phyloP scores from a whole-genome alignment of 306 rosid genomes.

The Quercus dentata region DNA sequence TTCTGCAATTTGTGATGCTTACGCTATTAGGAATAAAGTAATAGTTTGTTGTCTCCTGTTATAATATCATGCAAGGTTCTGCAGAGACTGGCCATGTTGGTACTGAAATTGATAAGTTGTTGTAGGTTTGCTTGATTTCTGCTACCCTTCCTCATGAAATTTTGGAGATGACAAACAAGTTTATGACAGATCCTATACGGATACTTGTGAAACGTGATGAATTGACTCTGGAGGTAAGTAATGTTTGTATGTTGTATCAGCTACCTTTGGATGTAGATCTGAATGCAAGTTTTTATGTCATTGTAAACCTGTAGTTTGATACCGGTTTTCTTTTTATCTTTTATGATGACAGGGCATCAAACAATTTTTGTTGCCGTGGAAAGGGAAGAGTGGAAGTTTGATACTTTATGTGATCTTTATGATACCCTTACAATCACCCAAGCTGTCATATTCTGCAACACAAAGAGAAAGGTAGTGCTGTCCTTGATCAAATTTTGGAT shows the following conservation, averaged over 20 bases:
- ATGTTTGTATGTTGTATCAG: constrained; percentile 5
- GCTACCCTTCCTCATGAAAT: constrained; percentile 99
- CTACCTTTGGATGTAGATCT: constrained; percentile 2
- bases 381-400: constrained; percentile 97
- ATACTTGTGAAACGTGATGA: constrained; percentile 99
- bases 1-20: neutral
- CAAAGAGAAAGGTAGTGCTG: constrained; percentile 79
- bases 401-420: constrained; percentile 95
- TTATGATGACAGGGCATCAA: constrained; percentile 76
- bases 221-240: constrained; percentile 85
- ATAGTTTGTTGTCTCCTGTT: neutral
- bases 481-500: neutral
- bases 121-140: constrained; percentile 90
- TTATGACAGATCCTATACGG: constrained; percentile 98
- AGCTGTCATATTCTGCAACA: constrained; percentile 97
- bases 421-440: constrained; percentile 95
- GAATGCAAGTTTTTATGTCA: neutral
- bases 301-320: constrained; percentile 14
- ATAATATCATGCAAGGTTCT: neutral
- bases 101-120: constrained; percentile 16
- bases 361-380: constrained; percentile 98
- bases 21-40: neutral
- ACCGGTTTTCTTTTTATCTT: neutral
- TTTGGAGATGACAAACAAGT: constrained; percentile 91
- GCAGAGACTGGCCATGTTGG: neutral